A percentile compares a stretch with the other conserved stretches of the same genome.
phyloP scores from a whole-genome alignment of 2,329 filamentous ascomycete species.

The Blastomyces percursus region DNA sequence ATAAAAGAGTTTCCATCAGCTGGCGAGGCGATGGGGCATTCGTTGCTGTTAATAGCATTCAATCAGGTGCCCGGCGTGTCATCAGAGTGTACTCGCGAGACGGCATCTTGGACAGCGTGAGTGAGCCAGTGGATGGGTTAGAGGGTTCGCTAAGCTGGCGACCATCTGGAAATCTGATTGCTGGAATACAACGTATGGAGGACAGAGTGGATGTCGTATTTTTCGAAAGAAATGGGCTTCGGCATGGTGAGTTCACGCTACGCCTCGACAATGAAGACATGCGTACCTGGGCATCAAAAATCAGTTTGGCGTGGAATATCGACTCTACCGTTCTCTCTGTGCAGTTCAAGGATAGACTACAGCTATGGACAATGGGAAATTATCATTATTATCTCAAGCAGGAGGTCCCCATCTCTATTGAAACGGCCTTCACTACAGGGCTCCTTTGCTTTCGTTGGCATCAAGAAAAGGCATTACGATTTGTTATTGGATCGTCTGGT shows the following conservation, averaged over 20 bases:
- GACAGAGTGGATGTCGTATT: conserved; percentile 75
- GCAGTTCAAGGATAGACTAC: conserved; percentile 60
- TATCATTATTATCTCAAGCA: conserved; percentile 98
- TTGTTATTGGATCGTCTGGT: conserved; percentile 48
- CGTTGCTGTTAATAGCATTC: conserved; percentile 74
- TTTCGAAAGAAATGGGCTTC: conserved; percentile 92
- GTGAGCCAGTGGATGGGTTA: conserved; percentile 87
- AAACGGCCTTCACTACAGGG: conserved; percentile 15
- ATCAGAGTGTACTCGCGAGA: conserved; percentile 87
- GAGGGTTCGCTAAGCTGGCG: conserved; percentile 83
- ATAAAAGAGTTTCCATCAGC: conserved; percentile 60
- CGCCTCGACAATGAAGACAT: conserved; percentile 52
- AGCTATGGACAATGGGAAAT: conserved; percentile 94
- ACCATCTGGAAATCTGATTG: conserved; percentile 79
- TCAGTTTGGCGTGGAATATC: conserved; percentile 72
- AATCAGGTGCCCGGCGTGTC: conserved; percentile 57
- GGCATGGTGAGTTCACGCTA: conserved; percentile 89
- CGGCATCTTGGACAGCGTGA: conserved; percentile 81
- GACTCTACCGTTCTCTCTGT: conserved; percentile 88
- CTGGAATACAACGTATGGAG: conserved; percentile 63
- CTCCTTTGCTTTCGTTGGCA: conserved; percentile 55
- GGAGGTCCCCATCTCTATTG: conserved; percentile 49
- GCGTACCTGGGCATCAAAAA: conserved; percentile 44
- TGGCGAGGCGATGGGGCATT: conserved; percentile 94
- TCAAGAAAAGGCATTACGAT: conserved; percentile 65